Conservation (phyloP, 1,139 yeast genomes). For the Protomyces gravidus region DNA sequence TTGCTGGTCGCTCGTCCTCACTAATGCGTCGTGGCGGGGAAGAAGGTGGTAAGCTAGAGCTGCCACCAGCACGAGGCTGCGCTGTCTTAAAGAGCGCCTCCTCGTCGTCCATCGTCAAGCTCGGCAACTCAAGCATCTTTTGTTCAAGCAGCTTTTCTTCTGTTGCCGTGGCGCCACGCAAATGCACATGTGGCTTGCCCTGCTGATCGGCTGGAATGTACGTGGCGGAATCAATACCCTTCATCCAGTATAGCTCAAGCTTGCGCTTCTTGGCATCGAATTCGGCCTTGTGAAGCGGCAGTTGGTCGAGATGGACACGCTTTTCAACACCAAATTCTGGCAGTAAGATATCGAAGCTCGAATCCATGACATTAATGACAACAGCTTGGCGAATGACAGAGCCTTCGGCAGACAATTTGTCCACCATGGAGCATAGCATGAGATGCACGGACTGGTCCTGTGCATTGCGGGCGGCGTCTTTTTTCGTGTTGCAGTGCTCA, state of each 20-base stretch:
- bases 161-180: constrained; percentile 62
- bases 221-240: constrained; percentile 84
- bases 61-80: constrained; percentile 32
- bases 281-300: constrained; percentile 88
- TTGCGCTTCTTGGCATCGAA: constrained; percentile 62
- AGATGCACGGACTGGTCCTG: constrained; percentile 94
- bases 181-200: constrained; percentile 70
- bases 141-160: constrained; percentile 33
- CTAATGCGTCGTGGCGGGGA: constrained; percentile 39
- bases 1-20: constrained; percentile 14
- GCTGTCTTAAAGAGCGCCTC: constrained; percentile 26
- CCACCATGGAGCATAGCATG: constrained; percentile 75
- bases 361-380: constrained; percentile 87
- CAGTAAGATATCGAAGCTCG: constrained; percentile 87
- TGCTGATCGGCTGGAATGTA: constrained; percentile 81
- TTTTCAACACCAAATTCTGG: constrained; percentile 97
- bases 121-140: constrained; percentile 31
- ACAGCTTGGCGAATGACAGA: constrained; percentile 81
- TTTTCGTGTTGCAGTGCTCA: constrained; percentile 90
- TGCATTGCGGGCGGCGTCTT: constrained; percentile 88
- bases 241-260: constrained; percentile 87
- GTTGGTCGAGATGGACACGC: constrained; percentile 95
- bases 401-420: constrained; percentile 61
- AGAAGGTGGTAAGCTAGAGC: constrained; percentile 38
- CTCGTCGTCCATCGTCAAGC: constrained; percentile 41